These are phyloP conservation scores for Atkinsonella hypoxylon DNA, from an alignment of 2,329 filamentous ascomycete genomes.

Conservation along the genomic window DNA sequence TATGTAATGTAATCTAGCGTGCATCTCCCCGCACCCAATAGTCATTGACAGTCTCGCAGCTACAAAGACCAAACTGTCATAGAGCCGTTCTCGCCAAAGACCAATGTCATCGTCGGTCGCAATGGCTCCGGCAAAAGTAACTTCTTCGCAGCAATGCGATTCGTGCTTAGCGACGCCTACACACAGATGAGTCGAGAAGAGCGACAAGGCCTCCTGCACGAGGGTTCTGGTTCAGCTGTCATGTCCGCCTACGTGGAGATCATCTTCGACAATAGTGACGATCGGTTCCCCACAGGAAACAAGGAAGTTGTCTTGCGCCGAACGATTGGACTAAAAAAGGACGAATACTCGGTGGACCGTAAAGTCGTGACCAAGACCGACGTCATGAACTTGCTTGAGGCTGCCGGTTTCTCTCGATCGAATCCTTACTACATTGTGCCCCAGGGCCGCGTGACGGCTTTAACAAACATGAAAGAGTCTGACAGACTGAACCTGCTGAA, in stretches of 20 bases:
- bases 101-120: conserved; percentile 96
- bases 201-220: conserved; percentile 89
- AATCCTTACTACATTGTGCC: conserved; percentile 99
- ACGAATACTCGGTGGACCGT: conserved; percentile 94
- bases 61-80: conserved; percentile 99
- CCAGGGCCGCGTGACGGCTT: conserved; percentile 84
- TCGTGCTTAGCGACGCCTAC: conserved; percentile 96
- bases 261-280: conserved; percentile 95
- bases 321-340: conserved; percentile 94
- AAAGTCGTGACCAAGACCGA: conserved; percentile 93
- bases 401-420: conserved; percentile 88
- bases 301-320: conserved; percentile 83
- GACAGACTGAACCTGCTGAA: conserved; percentile 84
- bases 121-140: conserved; percentile 99
- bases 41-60: conserved; percentile 35
- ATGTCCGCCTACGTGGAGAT: conserved; percentile 99
- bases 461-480: conserved; percentile 98
- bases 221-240: conserved; percentile 92
- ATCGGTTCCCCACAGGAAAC: conserved; percentile 86
- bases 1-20: conserved; percentile 25
- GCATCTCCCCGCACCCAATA: not conserved
- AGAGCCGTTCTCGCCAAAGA: conserved; percentile 93
- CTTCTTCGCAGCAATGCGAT: conserved; percentile 97
- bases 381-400: conserved; percentile 90
- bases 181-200: conserved; percentile 93